A percentile compares a stretch with the other conserved stretches of the same genome.
Conservation (phyloP, 129 eudicot species). For the Flaveria brownii region DNA sequence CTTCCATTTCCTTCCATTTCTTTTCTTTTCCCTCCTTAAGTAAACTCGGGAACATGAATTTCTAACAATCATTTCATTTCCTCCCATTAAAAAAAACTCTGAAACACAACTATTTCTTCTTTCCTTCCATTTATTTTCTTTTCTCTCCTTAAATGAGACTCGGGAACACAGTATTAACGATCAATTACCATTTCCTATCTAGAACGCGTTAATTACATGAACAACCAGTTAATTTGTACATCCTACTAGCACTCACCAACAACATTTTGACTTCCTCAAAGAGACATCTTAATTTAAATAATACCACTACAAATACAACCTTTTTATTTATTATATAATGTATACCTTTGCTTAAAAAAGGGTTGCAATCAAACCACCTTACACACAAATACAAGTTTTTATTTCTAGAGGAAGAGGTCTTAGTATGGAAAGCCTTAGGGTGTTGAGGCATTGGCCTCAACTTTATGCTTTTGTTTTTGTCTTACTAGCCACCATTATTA, state of each 20-base stretch:
- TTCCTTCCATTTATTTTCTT: no score
- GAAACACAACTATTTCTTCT: no score
- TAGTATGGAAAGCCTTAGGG: constrained; percentile 24
- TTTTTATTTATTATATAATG: constrained; percentile 9
- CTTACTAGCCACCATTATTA: constrained; percentile 19
- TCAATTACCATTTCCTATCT: no score
- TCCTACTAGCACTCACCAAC: background rate
- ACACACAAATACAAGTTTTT: constrained; percentile 4
- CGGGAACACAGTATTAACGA: no score
- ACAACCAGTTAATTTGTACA: background rate
- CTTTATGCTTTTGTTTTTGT: constrained; percentile 24
- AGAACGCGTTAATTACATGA: background rate
- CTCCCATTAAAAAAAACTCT: no score
- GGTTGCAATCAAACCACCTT: constrained; percentile 1
- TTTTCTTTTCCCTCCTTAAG: no score
- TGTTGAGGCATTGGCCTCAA: constrained; percentile 36
- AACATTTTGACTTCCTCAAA: constrained; percentile 8
- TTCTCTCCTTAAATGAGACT: no score
- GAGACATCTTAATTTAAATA: background rate
- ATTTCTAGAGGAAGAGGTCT: background rate
- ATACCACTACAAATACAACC: constrained; percentile 6
- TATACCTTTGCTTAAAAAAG: constrained; percentile 14
- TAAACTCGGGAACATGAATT: no score
- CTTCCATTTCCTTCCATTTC: no score
- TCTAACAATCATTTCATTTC: no score